Conservation (phyloP, 208 protist genomes). For the Wallacemonas collosoma region DNA sequence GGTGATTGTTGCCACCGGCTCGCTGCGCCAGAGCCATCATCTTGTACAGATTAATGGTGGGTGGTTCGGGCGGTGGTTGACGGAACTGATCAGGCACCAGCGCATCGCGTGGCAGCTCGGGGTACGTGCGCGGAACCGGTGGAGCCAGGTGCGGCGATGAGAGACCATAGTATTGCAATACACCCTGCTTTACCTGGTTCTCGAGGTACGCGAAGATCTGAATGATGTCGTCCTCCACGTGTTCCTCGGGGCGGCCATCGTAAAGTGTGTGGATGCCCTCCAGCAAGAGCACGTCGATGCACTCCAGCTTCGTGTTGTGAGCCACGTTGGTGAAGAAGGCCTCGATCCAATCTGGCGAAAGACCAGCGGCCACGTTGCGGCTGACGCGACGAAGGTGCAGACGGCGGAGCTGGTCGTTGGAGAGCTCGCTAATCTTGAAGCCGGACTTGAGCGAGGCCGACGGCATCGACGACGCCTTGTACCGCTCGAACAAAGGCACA, state of each 20-base stretch:
- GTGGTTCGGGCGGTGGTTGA: slow-evolving; percentile 40
- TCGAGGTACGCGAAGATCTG: slow-evolving; percentile 86
- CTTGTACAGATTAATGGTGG: slow-evolving; percentile 75
- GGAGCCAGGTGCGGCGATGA: slow-evolving; percentile 75
- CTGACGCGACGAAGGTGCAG: slow-evolving; percentile 77
- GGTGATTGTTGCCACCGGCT: slow-evolving; percentile 63
- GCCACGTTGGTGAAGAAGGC: slow-evolving; percentile 89
- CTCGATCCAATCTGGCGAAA: slow-evolving; percentile 88
- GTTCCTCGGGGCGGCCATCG: slow-evolving; percentile 67
- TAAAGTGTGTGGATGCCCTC: slow-evolving; percentile 86
- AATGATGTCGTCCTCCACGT: slow-evolving; percentile 80
- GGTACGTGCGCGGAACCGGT: slow-evolving; percentile 71
- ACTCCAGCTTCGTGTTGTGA: slow-evolving; percentile 85
- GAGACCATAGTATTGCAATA: slow-evolving; percentile 88
- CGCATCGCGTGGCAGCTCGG: slow-evolving; percentile 73
- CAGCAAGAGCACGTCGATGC: slow-evolving; percentile 76
- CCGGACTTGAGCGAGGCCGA: slow-evolving; percentile 80
- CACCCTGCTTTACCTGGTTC: slow-evolving; percentile 70
- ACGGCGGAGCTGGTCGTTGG: slow-evolving; percentile 65
- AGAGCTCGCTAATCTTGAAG: slow-evolving; percentile 83
- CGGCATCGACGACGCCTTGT: slow-evolving; percentile 86
- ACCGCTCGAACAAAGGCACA: slow-evolving; percentile 83
- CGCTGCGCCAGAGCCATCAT: slow-evolving; percentile 69
- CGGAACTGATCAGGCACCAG: slow-evolving; percentile 79
- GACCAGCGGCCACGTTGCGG: slow-evolving; percentile 54